These are phyloP conservation scores for Pichia insulana DNA, from an alignment of 805 yeast species.

Conservation along the genomic window DNA sequence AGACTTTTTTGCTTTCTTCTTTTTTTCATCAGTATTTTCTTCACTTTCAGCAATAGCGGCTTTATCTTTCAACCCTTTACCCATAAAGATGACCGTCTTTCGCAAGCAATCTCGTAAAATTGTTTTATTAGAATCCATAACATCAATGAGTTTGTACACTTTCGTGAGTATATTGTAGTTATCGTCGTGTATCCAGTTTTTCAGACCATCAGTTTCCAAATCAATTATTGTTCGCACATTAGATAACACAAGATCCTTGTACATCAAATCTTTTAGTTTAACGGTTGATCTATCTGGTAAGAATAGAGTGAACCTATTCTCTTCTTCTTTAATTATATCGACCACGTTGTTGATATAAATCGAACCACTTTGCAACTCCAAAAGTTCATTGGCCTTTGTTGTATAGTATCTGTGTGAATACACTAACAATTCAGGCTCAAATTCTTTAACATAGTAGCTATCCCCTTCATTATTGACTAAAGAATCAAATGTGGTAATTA, in stretches of 20 bases:
- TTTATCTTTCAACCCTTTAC: slow-evolving; percentile 29
- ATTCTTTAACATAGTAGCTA: slow-evolving; percentile 50
- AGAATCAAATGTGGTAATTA: slow-evolving; percentile 64
- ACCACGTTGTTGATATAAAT: slow-evolving; percentile 44
- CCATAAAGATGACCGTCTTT: slow-evolving; percentile 39
- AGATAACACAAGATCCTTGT: slow-evolving; percentile 47
- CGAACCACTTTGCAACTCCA: slow-evolving; percentile 40
- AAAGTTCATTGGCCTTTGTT: slow-evolving; percentile 35
- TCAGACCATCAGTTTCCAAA: slow-evolving; percentile 47
- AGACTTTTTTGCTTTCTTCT: slow-evolving; percentile 14
- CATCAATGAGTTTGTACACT: slow-evolving; percentile 40
- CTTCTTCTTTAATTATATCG: slow-evolving; percentile 55
- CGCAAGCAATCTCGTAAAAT: slow-evolving; percentile 41
- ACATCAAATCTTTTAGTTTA: slow-evolving; percentile 47
- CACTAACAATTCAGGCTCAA: slow-evolving; percentile 57
- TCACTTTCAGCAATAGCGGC: slow-evolving; percentile 14
- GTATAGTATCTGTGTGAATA: slow-evolving; percentile 50
- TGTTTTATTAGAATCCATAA: slow-evolving; percentile 46
- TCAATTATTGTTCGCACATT: slow-evolving; percentile 48
- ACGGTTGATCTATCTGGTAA: slow-evolving; percentile 47
- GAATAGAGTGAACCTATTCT: slow-evolving; percentile 42
- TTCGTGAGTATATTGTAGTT: slow-evolving; percentile 35
- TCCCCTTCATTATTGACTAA: slow-evolving; percentile 48
- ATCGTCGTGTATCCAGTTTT: slow-evolving; percentile 44
- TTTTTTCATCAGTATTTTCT: slow-evolving; percentile 7